A percentile compares a stretch with the other conserved stretches of the same genome.
Evolutionary conservation across 331 rosid species (phyloP).

Genomic region (Pyrus hybrid): DNA sequence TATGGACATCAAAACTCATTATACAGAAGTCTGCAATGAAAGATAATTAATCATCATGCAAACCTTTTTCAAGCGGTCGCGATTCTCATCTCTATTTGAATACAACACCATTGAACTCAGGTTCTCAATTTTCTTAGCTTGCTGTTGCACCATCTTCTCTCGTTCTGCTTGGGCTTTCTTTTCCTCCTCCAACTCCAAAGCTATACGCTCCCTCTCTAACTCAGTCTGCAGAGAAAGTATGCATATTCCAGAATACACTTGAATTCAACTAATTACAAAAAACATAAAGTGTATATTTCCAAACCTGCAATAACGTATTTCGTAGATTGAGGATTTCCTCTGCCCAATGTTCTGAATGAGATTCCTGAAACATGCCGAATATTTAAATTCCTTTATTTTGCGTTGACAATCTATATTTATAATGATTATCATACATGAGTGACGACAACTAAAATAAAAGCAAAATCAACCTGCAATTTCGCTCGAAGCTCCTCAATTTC

Average conservation of each 20-base stretch:
- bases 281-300: slow-evolving; percentile 11
- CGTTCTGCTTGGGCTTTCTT: slow-evolving; percentile 86
- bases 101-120: slow-evolving; percentile 86
- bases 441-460: neutral
- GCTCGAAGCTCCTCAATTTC: slow-evolving; percentile 94
- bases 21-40: neutral
- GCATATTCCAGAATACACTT: slow-evolving; percentile 18
- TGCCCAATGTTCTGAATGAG: slow-evolving; percentile 88
- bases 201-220: slow-evolving; percentile 93
- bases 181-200: slow-evolving; percentile 93
- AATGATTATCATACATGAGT: slow-evolving; percentile 5
- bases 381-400: slow-evolving; percentile 10
- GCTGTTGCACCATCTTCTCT: slow-evolving; percentile 77
- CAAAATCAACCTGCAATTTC: slow-evolving; percentile 65
- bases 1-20: neutral
- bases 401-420: neutral
- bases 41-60: neutral
- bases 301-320: slow-evolving; percentile 78
- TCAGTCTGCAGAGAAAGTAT: slow-evolving; percentile 52
- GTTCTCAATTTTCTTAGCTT: slow-evolving; percentile 86
- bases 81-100: slow-evolving; percentile 79
- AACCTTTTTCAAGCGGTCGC: slow-evolving; percentile 66
- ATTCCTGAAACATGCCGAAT: slow-evolving; percentile 44
- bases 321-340: slow-evolving; percentile 81
- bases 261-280: neutral